phyloP scores from a whole-genome alignment of 306 rosid genomes.

The Castanea mollissima region DNA sequence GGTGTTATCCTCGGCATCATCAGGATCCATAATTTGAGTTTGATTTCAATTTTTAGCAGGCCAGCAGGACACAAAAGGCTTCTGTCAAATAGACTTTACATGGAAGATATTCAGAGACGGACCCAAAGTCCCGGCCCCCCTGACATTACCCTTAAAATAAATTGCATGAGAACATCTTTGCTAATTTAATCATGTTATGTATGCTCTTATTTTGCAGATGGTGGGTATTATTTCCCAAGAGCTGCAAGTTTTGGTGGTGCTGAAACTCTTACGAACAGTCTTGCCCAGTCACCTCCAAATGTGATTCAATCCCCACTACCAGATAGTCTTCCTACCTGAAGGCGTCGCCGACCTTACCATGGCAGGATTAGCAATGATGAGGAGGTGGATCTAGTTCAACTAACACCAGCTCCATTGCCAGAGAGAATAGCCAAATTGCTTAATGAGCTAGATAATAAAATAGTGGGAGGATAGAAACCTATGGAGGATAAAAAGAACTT shows the following conservation, averaged over 20 bases:
- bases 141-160: neutral
- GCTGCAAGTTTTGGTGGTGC: neutral
- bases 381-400: slow-evolving; percentile 15
- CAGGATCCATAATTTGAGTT: no score
- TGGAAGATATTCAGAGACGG: no score
- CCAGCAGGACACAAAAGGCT: no score
- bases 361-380: slow-evolving; percentile 24
- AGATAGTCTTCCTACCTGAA: neutral
- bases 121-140: no score
- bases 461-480: no score
- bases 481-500: no score
- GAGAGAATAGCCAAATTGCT: slow-evolving; percentile 6
- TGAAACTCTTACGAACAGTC: no score
- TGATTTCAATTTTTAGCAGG: no score
- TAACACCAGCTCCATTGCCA: slow-evolving; percentile 5
- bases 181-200: neutral
- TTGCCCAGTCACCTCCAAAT: neutral
- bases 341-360: slow-evolving; percentile 14
- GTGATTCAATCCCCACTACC: neutral
- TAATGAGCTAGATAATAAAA: no score
- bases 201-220: slow-evolving; percentile 3
- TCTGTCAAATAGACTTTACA: no score
- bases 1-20: no score
- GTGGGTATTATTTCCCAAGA: neutral
- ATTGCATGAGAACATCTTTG: neutral